These are phyloP conservation scores for Wallacemonas collosoma DNA, from an alignment of 208 protist species.

Conservation along the genomic window DNA sequence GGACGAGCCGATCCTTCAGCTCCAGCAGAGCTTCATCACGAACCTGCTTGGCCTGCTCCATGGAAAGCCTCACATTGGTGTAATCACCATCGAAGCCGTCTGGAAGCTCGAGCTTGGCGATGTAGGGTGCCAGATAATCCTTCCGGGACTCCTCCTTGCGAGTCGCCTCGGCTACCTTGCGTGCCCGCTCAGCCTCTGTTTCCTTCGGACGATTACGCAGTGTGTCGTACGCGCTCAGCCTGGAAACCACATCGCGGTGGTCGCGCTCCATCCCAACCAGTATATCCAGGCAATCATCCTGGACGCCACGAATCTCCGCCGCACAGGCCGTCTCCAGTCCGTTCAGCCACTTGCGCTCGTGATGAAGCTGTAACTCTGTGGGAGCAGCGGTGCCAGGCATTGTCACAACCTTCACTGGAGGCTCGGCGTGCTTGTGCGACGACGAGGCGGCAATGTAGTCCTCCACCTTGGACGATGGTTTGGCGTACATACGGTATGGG, in stretches of 20 bases:
- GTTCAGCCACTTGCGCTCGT: conserved; percentile 84
- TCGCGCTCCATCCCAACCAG: conserved; percentile 49
- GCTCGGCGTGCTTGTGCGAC: conserved; percentile 35
- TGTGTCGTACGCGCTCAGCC: conserved; percentile 85
- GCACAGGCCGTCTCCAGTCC: conserved; percentile 63
- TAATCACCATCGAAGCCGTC: conserved; percentile 77
- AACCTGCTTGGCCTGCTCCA: conserved; percentile 82
- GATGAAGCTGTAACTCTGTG: conserved; percentile 74
- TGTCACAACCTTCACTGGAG: conserved; percentile 55
- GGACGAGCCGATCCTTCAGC: conserved; percentile 90
- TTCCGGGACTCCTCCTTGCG: conserved; percentile 74
- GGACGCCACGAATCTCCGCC: conserved; percentile 51
- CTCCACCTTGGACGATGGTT: conserved; percentile 66
- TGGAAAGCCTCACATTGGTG: conserved; percentile 56
- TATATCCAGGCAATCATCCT: conserved; percentile 65
- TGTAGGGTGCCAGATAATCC: conserved; percentile 92
- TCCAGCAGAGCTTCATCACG: conserved; percentile 84
- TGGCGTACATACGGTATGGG: conserved; percentile 83
- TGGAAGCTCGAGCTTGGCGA: conserved; percentile 79
- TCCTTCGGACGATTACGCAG: conserved; percentile 88
- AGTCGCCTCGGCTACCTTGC: conserved; percentile 67
- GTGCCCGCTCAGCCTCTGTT: conserved; percentile 75
- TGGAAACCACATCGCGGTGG: conserved; percentile 35
- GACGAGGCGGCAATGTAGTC: conserved; percentile 69
- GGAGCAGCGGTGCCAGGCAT: conserved; percentile 70